Conservation (phyloP, 2,329 filamentous ascomycete genomes). For the Colletotrichum euphorbiae region DNA sequence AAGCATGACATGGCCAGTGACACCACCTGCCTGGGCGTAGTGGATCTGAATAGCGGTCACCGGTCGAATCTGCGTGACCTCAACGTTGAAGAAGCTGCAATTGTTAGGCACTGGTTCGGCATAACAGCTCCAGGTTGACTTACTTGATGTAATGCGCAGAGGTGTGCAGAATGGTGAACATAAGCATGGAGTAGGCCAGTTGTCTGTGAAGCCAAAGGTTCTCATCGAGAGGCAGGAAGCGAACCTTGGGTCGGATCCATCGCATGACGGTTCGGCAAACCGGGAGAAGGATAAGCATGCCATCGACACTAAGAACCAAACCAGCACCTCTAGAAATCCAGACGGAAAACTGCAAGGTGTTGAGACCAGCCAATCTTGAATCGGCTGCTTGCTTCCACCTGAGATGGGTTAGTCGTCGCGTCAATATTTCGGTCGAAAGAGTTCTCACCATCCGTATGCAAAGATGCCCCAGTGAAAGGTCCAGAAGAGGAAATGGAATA, state of each 20-base stretch:
- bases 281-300: slow-evolving; percentile 87
- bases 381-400: slow-evolving; percentile 85
- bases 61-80: slow-evolving; percentile 83
- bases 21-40: slow-evolving; percentile 87
- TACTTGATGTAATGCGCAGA: slow-evolving; percentile 93
- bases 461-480: slow-evolving; percentile 83
- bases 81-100: slow-evolving; percentile 90
- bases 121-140: slow-evolving; percentile 45
- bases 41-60: slow-evolving; percentile 89
- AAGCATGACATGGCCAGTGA: slow-evolving; percentile 97
- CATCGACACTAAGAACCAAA: slow-evolving; percentile 85
- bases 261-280: slow-evolving; percentile 94
- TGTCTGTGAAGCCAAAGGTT: slow-evolving; percentile 97
- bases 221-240: slow-evolving; percentile 93
- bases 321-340: slow-evolving; percentile 97
- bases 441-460: slow-evolving; percentile 81
- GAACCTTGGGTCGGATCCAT: slow-evolving; percentile 85
- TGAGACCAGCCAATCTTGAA: slow-evolving; percentile 77
- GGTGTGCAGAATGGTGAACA: slow-evolving; percentile 85
- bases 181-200: slow-evolving; percentile 86
- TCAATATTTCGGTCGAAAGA: neutral
- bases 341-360: slow-evolving; percentile 86
- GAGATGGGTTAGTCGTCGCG: slow-evolving; percentile 43
- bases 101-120: slow-evolving; percentile 31
- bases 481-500: slow-evolving; percentile 88